A percentile compares a stretch with the other conserved stretches of the same genome.
phyloP scores from a whole-genome alignment of 2,329 filamentous ascomycete species.

The Rutstroemia sydowiana region DNA sequence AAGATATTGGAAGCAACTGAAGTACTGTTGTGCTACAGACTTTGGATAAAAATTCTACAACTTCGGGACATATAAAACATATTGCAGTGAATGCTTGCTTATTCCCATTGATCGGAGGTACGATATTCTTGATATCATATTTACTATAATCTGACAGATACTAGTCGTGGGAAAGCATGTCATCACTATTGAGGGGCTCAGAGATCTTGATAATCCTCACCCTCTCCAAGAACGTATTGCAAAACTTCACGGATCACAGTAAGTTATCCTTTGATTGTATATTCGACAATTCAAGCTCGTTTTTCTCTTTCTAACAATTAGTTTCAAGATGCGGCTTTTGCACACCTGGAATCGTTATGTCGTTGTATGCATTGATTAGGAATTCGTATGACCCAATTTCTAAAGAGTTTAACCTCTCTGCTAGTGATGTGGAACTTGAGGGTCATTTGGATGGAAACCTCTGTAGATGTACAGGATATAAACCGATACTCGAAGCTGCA shows the following conservation, averaged over 20 bases:
- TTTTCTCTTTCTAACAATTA: background rate
- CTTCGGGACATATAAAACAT: conserved; percentile 68
- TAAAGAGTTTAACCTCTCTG: conserved; percentile 35
- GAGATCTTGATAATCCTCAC: conserved; percentile 75
- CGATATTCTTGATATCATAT: background rate
- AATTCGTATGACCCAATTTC: conserved; percentile 62
- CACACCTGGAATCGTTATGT: conserved; percentile 96
- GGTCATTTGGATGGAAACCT: conserved; percentile 86
- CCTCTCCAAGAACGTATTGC: conserved; percentile 85
- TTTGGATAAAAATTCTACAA: conserved; percentile 53
- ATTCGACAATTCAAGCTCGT: no score
- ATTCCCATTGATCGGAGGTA: conserved; percentile 25
- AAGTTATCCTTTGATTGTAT: conserved; percentile 27
- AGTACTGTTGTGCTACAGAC: conserved; percentile 90
- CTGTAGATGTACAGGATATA: conserved; percentile 89
- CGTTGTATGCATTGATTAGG: conserved; percentile 80
- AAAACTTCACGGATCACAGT: conserved; percentile 85
- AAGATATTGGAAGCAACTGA: no score
- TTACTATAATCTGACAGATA: background rate
- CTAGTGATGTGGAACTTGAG: conserved; percentile 73
- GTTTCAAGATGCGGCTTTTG: conserved; percentile 53
- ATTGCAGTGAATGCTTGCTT: conserved; percentile 92
- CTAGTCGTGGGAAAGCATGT: conserved; percentile 91
- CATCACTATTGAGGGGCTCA: conserved; percentile 92
- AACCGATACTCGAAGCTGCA: conserved; percentile 88